Percentiles rank a stretch among this genome's conserved stretches.
phyloP scores from a whole-genome alignment of 2,329 filamentous ascomycete species.

The Diplodia mutila region DNA sequence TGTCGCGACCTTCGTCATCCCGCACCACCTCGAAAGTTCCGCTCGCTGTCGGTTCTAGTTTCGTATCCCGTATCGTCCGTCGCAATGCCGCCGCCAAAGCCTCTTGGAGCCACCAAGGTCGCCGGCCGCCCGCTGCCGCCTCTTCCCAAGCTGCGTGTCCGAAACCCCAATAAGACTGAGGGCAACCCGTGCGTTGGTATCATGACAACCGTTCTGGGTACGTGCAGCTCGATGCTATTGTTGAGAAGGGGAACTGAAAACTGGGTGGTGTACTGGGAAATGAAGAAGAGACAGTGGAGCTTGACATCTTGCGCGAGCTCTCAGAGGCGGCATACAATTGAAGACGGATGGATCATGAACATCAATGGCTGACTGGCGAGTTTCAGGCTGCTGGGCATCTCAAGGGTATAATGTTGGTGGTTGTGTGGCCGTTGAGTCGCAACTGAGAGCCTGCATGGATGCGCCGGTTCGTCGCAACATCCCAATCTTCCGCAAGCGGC shows the following conservation, averaged over 20 bases:
- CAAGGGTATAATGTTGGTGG: constrained; percentile 68
- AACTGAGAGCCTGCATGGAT: constrained; percentile 77
- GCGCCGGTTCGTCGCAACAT: constrained; percentile 60
- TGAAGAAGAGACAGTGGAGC: not conserved
- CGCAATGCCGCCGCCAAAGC: constrained; percentile 36
- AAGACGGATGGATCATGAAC: not conserved
- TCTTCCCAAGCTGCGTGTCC: constrained; percentile 65
- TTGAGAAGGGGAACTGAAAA: not conserved
- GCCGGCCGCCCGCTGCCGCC: constrained; percentile 59
- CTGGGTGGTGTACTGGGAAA: not conserved
- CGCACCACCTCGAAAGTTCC: not conserved
- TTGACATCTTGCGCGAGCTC: not conserved
- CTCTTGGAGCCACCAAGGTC: constrained; percentile 31
- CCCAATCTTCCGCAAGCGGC: not conserved
- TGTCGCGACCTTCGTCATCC: constrained; percentile 15
- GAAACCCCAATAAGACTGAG: constrained; percentile 64
- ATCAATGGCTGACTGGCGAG: constrained; percentile 30
- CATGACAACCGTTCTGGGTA: constrained; percentile 71
- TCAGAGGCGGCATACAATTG: not conserved
- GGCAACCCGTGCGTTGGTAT: constrained; percentile 67
- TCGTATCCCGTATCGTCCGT: not conserved
- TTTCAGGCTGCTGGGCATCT: constrained; percentile 80
- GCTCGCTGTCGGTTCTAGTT: not conserved
- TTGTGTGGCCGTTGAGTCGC: constrained; percentile 63
- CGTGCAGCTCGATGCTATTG: constrained; percentile 21